Evolutionary conservation across 1,139 yeast genomes (phyloP).

Genomic region (Suhomyces wounanorum): DNA sequence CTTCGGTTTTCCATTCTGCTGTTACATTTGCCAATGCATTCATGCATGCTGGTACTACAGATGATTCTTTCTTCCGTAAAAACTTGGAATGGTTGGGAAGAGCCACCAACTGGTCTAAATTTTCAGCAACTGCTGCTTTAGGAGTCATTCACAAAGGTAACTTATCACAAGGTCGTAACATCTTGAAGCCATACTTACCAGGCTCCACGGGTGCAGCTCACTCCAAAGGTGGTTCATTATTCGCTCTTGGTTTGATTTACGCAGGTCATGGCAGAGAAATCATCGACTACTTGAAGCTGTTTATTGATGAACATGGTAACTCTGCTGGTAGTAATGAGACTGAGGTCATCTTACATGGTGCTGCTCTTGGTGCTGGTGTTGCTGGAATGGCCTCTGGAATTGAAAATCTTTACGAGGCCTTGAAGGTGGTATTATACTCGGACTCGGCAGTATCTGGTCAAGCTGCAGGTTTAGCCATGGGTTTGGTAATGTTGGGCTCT

Average conservation of each 20-base stretch:
- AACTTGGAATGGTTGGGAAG: slow-evolving; percentile 96
- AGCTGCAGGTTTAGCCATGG: slow-evolving; percentile 97
- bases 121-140: slow-evolving; percentile 95
- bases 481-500: slow-evolving; percentile 94
- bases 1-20: slow-evolving; percentile 93
- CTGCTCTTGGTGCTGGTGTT: slow-evolving; percentile 92
- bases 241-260: slow-evolving; percentile 89
- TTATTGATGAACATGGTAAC: slow-evolving; percentile 67
- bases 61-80: slow-evolving; percentile 86
- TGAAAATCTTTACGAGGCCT: slow-evolving; percentile 73
- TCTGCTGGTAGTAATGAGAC: slow-evolving; percentile 72
- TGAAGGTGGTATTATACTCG: slow-evolving; percentile 80
- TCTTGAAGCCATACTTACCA: slow-evolving; percentile 89
- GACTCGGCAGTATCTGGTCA: slow-evolving; percentile 96
- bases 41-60: slow-evolving; percentile 96
- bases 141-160: slow-evolving; percentile 98
- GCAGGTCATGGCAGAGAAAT: slow-evolving; percentile 97
- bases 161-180: slow-evolving; percentile 83
- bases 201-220: slow-evolving; percentile 77
- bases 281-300: slow-evolving; percentile 73
- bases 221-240: slow-evolving; percentile 94
- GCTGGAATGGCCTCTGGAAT: slow-evolving; percentile 95
- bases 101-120: slow-evolving; percentile 97
- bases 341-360: slow-evolving; percentile 93
- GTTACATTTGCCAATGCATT: slow-evolving; percentile 94